A percentile compares a stretch with the other conserved stretches of the same genome.
Conservation (phyloP, 257 asterid species). For the Verbena officinalis region DNA sequence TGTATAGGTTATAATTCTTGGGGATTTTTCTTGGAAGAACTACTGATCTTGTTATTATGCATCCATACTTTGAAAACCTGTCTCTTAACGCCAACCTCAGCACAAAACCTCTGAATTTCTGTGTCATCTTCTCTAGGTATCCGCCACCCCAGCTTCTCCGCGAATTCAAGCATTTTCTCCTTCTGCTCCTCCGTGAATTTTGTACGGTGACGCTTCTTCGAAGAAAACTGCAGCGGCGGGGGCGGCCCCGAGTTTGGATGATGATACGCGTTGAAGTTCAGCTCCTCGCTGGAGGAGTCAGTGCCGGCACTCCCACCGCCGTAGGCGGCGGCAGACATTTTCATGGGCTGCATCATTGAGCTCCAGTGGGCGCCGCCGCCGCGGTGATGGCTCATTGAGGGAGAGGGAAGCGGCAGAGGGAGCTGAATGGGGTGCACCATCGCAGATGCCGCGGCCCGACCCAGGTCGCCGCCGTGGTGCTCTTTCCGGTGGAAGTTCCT, state of each 20-base stretch:
- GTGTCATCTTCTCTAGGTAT: conserved; percentile 91
- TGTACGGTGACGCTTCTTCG: conserved; percentile 71
- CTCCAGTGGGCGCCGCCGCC: conserved; percentile 41
- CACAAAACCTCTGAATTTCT: conserved; percentile 81
- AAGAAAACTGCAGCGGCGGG: conserved; percentile 52
- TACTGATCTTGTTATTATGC: conserved; percentile 74
- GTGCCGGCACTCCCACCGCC: conserved; percentile 64
- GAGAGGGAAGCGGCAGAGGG: conserved; percentile 53
- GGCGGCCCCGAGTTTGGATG: conserved; percentile 42
- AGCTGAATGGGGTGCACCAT: conserved; percentile 63
- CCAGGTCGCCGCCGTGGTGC: conserved; percentile 27
- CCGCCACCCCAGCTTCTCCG: conserved; percentile 92
- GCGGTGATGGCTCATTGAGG: conserved; percentile 47
- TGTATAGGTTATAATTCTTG: conserved; percentile 11
- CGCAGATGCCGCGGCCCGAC: conserved; percentile 8
- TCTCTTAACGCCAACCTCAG: conserved; percentile 80
- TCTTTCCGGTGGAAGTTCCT: conserved; percentile 87
- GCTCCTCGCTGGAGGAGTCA: conserved; percentile 84
- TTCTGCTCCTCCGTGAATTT: conserved; percentile 85
- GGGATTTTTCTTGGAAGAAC: conserved; percentile 30
- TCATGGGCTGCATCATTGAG: conserved; percentile 62
- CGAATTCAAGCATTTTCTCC: conserved; percentile 86
- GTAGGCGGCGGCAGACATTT: conserved; percentile 51
- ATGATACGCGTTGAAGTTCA: conserved; percentile 57
- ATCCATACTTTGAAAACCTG: conserved; percentile 96